These are phyloP conservation scores for Lichina pygmaea DNA, from an alignment of 495 filamentous ascomycete species.

Conservation along the genomic window DNA sequence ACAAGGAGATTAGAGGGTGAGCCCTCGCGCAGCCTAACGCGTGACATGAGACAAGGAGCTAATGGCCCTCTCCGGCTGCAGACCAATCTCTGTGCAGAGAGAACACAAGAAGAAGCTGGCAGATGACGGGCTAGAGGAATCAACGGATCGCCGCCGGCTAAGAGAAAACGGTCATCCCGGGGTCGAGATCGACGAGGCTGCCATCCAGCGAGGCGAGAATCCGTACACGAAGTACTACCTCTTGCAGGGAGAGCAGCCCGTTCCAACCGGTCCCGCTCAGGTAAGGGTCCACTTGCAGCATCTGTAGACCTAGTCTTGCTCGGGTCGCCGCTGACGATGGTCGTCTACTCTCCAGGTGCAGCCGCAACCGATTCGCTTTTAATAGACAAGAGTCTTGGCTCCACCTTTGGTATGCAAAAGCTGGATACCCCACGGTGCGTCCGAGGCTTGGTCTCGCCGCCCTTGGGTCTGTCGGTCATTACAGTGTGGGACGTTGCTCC, in stretches of 20 bases:
- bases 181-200: conserved; percentile 34
- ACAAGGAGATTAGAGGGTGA: conserved; percentile 61
- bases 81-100: conserved; percentile 22
- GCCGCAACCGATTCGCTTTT: background rate
- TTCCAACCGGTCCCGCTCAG: background rate
- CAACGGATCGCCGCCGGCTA: conserved; percentile 19
- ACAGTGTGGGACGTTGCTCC: too few species aligned
- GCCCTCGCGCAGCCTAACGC: background rate
- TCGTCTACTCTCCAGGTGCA: background rate
- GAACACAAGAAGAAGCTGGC: conserved; percentile 18
- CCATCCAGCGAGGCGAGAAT: conserved; percentile 31
- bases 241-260: conserved; percentile 16
- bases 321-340: background rate
- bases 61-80: conserved; percentile 3
- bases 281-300: too few species aligned
- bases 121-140: conserved; percentile 23
- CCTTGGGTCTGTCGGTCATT: too few species aligned
- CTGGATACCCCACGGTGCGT: too few species aligned
- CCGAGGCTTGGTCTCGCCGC: too few species aligned
- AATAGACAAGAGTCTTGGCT: background rate
- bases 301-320: background rate
- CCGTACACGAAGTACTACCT: conserved; percentile 38
- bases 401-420: too few species aligned
- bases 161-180: conserved; percentile 30
- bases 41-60: background rate